Evolutionary conservation across 768 basidiomycete genomes (phyloP).

Genomic region (Lactarius hengduanensis): DNA sequence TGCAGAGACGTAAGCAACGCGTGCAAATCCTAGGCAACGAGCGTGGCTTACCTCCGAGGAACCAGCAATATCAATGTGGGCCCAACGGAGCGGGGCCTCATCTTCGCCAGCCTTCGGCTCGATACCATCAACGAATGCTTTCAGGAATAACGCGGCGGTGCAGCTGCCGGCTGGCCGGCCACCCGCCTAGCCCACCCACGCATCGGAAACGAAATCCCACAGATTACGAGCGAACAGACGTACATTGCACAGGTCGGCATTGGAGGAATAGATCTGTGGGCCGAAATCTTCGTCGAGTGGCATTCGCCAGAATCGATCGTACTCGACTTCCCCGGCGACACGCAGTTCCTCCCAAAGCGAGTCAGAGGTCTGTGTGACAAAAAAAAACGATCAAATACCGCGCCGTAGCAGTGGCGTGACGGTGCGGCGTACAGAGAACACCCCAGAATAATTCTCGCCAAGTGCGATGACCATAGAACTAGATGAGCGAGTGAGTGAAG

Average conservation of each 20-base stretch:
- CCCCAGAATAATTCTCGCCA: conserved; percentile 74
- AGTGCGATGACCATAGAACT: conserved; percentile 73
- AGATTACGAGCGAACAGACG: conserved; percentile 17
- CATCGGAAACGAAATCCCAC: conserved; percentile 8
- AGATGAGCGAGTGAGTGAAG: conserved; percentile 4
- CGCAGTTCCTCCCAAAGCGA: conserved; percentile 69
- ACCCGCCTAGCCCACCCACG: conserved; percentile 49
- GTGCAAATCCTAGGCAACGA: background rate
- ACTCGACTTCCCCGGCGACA: conserved; percentile 66
- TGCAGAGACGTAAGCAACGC: background rate
- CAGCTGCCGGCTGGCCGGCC: conserved; percentile 69
- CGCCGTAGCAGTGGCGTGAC: background rate
- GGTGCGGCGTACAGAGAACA: conserved; percentile 61
- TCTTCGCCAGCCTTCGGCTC: conserved; percentile 58
- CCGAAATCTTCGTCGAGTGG: conserved; percentile 82
- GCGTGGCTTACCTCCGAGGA: conserved; percentile 59
- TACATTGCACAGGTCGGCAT: conserved; percentile 82
- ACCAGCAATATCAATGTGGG: conserved; percentile 83
- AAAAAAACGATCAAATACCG: background rate
- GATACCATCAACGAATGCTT: conserved; percentile 74
- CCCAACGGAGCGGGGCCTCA: conserved; percentile 64
- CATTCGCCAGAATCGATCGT: conserved; percentile 89
- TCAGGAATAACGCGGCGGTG: conserved; percentile 87
- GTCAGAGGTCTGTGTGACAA: conserved; percentile 57
- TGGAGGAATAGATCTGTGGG: conserved; percentile 71